These are phyloP conservation scores for Aspergillus sp. DNA, from an alignment of 2,329 filamentous ascomycete species.

Conservation along the genomic window DNA sequence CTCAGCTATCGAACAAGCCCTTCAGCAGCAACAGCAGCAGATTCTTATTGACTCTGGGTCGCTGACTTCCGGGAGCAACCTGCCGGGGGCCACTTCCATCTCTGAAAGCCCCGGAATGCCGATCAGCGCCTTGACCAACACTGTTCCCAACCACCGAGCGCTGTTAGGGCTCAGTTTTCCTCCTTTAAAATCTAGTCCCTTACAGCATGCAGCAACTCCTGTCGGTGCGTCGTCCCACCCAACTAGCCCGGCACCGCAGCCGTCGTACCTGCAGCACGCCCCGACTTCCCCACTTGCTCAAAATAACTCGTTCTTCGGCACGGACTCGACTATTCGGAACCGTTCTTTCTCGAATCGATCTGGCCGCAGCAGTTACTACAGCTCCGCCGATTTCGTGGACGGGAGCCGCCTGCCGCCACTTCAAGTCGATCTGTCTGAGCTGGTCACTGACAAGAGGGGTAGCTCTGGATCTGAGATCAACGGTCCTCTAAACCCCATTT, in stretches of 20 bases:
- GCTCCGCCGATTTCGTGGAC: slow-evolving; percentile 22
- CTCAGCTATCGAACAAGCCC: slow-evolving; percentile 35
- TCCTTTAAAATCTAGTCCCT: slow-evolving; percentile 26
- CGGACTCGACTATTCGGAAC: slow-evolving; percentile 26
- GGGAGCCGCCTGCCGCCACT: slow-evolving; percentile 21
- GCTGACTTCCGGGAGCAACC: slow-evolving; percentile 52
- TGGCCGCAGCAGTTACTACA: slow-evolving; percentile 28
- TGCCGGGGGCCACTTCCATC: slow-evolving; percentile 45
- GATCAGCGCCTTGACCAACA: slow-evolving; percentile 19
- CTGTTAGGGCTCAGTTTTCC: slow-evolving; percentile 31
- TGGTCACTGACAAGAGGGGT: slow-evolving; percentile 22
- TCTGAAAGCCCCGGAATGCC: slow-evolving; percentile 20
- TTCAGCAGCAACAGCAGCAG: slow-evolving; percentile 37
- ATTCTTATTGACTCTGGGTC: slow-evolving; percentile 37
- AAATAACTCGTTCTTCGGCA: slow-evolving; percentile 23
- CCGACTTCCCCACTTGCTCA: slow-evolving; percentile 28
- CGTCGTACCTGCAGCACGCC: slow-evolving; percentile 20
- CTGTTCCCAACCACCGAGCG: slow-evolving; percentile 23
- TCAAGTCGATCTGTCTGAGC: slow-evolving; percentile 25
- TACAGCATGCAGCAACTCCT: slow-evolving; percentile 28
- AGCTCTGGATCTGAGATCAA: slow-evolving; percentile 25
- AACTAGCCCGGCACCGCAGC: slow-evolving; percentile 26
- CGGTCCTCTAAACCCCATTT: slow-evolving; percentile 28
- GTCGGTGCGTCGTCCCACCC: slow-evolving; percentile 25
- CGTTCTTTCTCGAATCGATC: slow-evolving; percentile 38